Evolutionary conservation across 169 alveolate genomes (phyloP).

Genomic region (Plasmodium vivax): DNA sequence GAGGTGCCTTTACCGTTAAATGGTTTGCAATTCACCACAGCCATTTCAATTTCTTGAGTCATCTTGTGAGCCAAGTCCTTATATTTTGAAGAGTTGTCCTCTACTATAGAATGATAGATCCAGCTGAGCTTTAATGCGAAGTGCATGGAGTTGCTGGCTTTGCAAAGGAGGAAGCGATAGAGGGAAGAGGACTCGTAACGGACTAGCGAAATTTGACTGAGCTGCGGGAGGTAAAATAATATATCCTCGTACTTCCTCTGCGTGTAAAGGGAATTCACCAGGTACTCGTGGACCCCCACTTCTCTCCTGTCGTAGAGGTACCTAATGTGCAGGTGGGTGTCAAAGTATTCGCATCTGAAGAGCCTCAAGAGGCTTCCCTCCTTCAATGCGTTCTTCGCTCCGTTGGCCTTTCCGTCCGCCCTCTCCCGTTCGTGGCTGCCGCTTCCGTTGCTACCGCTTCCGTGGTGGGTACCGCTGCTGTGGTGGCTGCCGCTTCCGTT

Average conservation of each 20-base stretch:
- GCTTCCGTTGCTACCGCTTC: not conserved
- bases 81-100: conserved; percentile 81
- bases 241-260: conserved; percentile 87
- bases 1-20: conserved; percentile 20
- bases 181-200: conserved; percentile 84
- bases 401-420: not conserved
- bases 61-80: conserved; percentile 88
- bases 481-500: not conserved
- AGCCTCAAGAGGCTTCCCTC: conserved; percentile 90
- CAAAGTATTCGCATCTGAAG: conserved; percentile 92
- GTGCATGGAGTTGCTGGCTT: conserved; percentile 89
- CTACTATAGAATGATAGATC: conserved; percentile 89
- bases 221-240: conserved; percentile 88
- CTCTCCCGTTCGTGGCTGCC: not conserved
- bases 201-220: conserved; percentile 81
- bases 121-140: conserved; percentile 91
- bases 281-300: conserved; percentile 92
- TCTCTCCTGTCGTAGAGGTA: conserved; percentile 90
- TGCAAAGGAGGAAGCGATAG: conserved; percentile 86
- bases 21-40: conserved; percentile 91
- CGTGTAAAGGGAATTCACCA: conserved; percentile 90
- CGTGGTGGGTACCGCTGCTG: not conserved
- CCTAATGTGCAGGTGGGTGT: conserved; percentile 90
- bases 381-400: conserved; percentile 30
- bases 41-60: conserved; percentile 93